Percentiles rank a stretch among this genome's conserved stretches.
phyloP scores from a whole-genome alignment of 2,329 filamentous ascomycete species.

The Plenodomus lindquistii region DNA sequence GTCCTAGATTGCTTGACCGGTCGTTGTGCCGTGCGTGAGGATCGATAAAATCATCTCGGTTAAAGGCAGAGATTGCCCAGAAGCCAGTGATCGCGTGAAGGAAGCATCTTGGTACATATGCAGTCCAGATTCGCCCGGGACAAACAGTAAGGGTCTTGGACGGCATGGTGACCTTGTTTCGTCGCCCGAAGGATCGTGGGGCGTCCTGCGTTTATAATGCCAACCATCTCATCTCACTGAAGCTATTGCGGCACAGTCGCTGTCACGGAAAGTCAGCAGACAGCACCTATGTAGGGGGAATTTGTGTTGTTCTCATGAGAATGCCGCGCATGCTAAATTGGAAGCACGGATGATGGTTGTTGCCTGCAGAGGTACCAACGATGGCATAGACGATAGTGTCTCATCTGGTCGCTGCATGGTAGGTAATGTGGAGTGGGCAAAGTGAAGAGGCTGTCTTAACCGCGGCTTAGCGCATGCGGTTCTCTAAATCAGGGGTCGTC shows the following conservation, averaged over 20 bases:
- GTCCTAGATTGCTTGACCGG: slow-evolving; percentile 25
- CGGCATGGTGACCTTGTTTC: background rate
- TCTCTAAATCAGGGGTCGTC: background rate
- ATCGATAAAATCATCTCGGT: slow-evolving; percentile 32
- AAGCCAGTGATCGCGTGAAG: background rate
- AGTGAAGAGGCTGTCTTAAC: background rate
- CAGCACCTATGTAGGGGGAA: background rate
- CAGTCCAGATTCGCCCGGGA: background rate
- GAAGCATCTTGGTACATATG: background rate
- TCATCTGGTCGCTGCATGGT: background rate
- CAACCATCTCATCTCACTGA: background rate
- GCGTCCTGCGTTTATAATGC: background rate
- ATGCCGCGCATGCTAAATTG: background rate
- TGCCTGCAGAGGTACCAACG: background rate
- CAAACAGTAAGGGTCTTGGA: background rate
- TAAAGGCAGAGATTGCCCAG: slow-evolving; percentile 11
- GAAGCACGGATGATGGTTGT: background rate
- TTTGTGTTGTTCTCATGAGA: background rate
- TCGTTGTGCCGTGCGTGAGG: slow-evolving; percentile 16
- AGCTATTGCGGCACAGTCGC: background rate
- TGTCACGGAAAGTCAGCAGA: background rate
- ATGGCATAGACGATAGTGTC: background rate
- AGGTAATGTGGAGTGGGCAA: background rate
- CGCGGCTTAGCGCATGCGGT: background rate
- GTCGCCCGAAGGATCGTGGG: background rate